Evolutionary conservation across 2,329 filamentous ascomycete genomes (phyloP), one percentile per base, ranked within the genome.

Genomic region (Thelonectria rubi): DNA sequence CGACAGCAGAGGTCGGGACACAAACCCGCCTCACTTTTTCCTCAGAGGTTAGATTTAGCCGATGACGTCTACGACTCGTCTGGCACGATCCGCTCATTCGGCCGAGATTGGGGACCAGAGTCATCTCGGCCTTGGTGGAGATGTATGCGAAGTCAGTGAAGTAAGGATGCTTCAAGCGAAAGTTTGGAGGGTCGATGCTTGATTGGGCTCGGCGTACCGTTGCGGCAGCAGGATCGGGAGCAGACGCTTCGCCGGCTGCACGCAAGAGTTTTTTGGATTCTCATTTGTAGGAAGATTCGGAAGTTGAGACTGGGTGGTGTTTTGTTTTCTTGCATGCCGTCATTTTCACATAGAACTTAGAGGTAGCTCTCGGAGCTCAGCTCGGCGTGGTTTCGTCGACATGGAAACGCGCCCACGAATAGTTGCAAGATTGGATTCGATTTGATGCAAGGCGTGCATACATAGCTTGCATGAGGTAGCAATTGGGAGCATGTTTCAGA

Each of bases 291-390:
- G 32, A 49, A 20, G 20, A 24, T 32, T 57, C 21, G 39, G 30
- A 37, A 9, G 17, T 34, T 40, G 48, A 37, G 12, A 20, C n/a
- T 37, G 12, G 30, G 30, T 17, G 10, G 32, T 47, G 11, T 26
- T 47, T 47, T 30, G 20, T 30, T 15, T n/a, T 47, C 21, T 47
- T 24, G 9, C 12, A 2, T 14, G 45, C 14, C 20, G 11, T 20
- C 14, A 30, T 55, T 32, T 43, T 26, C 8, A 30, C 5, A 9
- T 47, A 26, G 20, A 30, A 47, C 7, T 15, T 34, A 50, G 45
- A 56, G 39, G 47, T 15, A 47, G 53, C 21, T 55, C 21, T 15
- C 10, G 15, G 39, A 42, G 34, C 39, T 56, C 34, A 39, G 30
- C 32, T 56, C 53, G 43, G 20, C 43, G 43, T 47, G 26, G 20